Conservation (phyloP, 2,329 filamentous ascomycete species). For the Geoglossum cookeanum region DNA sequence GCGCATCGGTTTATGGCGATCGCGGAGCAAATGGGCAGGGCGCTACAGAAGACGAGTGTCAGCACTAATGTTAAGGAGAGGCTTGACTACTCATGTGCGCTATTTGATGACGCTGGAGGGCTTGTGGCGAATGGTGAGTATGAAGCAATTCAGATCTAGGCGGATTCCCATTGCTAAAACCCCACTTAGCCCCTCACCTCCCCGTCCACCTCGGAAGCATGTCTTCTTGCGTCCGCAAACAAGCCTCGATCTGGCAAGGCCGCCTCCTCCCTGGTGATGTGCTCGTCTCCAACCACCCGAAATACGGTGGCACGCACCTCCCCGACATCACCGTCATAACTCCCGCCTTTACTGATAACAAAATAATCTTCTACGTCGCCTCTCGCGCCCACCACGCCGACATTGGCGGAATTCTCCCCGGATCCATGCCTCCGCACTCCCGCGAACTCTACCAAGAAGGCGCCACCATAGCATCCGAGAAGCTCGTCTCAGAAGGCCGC, state of each 20-base stretch:
- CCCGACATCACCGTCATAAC: conserved; percentile 70
- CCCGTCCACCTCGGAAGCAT: conserved; percentile 69
- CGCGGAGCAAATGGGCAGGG: conserved; percentile 67
- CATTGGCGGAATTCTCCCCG: conserved; percentile 65
- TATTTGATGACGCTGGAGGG: conserved; percentile 58
- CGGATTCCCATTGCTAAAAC: background rate
- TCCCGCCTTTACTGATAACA: conserved; percentile 54
- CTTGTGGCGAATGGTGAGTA: conserved; percentile 49
- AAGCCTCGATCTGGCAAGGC: conserved; percentile 63
- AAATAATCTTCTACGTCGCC: conserved; percentile 67
- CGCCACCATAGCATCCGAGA: conserved; percentile 34
- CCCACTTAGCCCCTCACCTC: conserved; percentile 44
- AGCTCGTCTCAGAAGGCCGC: conserved; percentile 55
- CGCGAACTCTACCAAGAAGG: conserved; percentile 38
- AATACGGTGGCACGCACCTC: conserved; percentile 66
- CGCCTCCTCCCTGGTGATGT: conserved; percentile 65
- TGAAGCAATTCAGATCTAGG: background rate
- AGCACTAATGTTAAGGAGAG: conserved; percentile 68
- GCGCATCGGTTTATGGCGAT: conserved; percentile 73
- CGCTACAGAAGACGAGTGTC: conserved; percentile 61
- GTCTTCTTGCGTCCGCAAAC: conserved; percentile 65
- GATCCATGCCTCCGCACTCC: conserved; percentile 65
- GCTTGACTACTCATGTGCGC: conserved; percentile 64
- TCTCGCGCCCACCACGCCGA: conserved; percentile 68
- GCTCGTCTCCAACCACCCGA: conserved; percentile 67